Conservation (phyloP, 2,329 filamentous ascomycete genomes). For the Microsporum audouinii region DNA sequence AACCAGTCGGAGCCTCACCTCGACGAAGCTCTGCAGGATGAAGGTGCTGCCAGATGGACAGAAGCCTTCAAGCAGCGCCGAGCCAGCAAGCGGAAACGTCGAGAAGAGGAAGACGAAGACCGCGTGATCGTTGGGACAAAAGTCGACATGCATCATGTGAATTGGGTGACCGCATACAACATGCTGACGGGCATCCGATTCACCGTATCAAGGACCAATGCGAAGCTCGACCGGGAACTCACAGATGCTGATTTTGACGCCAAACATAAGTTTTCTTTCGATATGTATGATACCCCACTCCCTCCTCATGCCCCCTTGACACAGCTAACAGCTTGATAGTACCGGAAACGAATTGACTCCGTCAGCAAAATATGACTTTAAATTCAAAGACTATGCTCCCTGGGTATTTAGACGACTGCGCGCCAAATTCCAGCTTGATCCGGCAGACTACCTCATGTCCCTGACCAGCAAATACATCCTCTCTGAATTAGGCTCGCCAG, state of each 20-base stretch:
- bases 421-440: slow-evolving; percentile 77
- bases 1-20: slow-evolving; percentile 72
- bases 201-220: slow-evolving; percentile 89
- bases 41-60: slow-evolving; percentile 83
- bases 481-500: slow-evolving; percentile 89
- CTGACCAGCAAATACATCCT: slow-evolving; percentile 97
- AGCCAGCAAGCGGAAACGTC: slow-evolving; percentile 70
- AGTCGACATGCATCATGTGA: slow-evolving; percentile 92
- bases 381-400: slow-evolving; percentile 99
- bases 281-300: slow-evolving; percentile 56
- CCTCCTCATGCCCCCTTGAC: background rate
- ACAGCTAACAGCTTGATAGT: slow-evolving; percentile 39
- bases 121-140: slow-evolving; percentile 88
- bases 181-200: slow-evolving; percentile 99
- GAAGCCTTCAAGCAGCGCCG: slow-evolving; percentile 87
- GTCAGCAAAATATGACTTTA: slow-evolving; percentile 99
- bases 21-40: slow-evolving; percentile 75
- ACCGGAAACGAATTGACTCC: slow-evolving; percentile 95
- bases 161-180: slow-evolving; percentile 97
- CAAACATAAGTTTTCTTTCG: slow-evolving; percentile 96
- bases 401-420: slow-evolving; percentile 96
- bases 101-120: slow-evolving; percentile 85
- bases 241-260: slow-evolving; percentile 86
- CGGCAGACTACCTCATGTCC: slow-evolving; percentile 96
- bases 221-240: slow-evolving; percentile 83